Evolutionary conservation across 768 basidiomycete genomes (phyloP), one percentile per base, ranked within the genome.

Genomic region (Russula dissimulans): DNA sequence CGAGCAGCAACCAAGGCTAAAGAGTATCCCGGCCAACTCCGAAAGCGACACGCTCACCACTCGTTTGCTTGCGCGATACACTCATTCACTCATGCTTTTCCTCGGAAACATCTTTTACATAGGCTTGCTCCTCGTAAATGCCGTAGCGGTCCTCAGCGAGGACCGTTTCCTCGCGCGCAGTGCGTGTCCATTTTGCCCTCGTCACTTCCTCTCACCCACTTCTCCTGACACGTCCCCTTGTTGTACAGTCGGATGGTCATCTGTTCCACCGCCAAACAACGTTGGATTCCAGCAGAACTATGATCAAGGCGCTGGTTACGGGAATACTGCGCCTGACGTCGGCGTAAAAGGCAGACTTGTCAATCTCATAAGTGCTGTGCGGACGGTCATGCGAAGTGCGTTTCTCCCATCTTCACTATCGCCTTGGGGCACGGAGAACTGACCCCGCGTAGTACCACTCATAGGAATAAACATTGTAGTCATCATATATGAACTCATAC

Each of bases 311-410:
- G 89, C 86, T 67, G 87, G 87, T 67, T 85, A 85, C 67, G 75
- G 76, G 57, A 79, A 81, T 36, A 74, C 71, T 39, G 75, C 68
- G 57, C 79, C 78, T 59, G 76, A 92, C 26, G 76, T 83, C 48
- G 80, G 89, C 18, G 74, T 97, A 63, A 97, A 97, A 76, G 81
- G 83, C 63, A 83, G 91, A 68, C 72, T 97, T 61, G 84, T 98
- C 71, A 90, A 91, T 76, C 83, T 99, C 67, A 97, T 97, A 64
- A 84, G 89, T 67, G 95, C 95, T 41, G 93, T 97, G 61, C 80
- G 95, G 74, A 98, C 95, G 48, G 79, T 99, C 67, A 91, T 98
- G 91, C 84, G 95, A 73, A 93, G 95, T 99, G 71, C 78, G 95
- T 84, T 54, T 39, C 46, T 53, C 15, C 31, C 26, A 18, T 47